Evolutionary conservation across 345 rosid genomes (phyloP).

Genomic region (Eutrema japonicum): DNA sequence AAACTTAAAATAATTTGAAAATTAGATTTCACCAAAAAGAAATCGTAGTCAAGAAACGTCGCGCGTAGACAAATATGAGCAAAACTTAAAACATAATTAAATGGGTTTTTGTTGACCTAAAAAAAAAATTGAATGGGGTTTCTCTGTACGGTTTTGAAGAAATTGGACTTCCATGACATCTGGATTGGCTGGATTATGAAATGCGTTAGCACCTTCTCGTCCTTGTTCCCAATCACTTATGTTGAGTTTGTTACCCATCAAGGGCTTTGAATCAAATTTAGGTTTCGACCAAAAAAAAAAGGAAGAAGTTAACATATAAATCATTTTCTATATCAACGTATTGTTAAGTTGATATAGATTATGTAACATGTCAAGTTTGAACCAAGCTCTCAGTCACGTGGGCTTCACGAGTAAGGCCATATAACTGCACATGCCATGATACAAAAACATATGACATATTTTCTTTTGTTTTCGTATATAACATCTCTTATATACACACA

Average conservation of each 20-base stretch:
- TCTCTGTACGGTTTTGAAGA: not conserved
- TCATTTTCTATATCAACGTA: not conserved
- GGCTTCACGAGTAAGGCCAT: conserved; percentile 57
- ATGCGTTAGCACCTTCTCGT: not conserved
- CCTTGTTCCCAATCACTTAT: not conserved
- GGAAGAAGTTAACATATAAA: not conserved
- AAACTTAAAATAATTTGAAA: too few species aligned
- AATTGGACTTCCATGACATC: not conserved
- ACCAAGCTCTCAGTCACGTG: conserved; percentile 59
- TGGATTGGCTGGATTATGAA: not conserved
- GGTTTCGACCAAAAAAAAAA: not conserved
- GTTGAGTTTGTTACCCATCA: conserved; percentile 12
- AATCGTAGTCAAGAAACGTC: not conserved
- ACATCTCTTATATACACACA: conserved; percentile 28
- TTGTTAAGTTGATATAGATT: conserved; percentile 1
- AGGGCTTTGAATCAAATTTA: not conserved
- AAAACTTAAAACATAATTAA: not conserved
- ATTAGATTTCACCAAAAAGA: not conserved
- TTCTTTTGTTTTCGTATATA: too few species aligned
- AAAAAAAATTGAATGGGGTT: not conserved
- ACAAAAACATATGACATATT: conserved; percentile 64
- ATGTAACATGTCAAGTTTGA: conserved; percentile 37
- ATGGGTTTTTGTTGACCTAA: too few species aligned
- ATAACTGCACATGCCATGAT: conserved; percentile 55
- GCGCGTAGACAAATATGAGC: not conserved